Conservation (phyloP, 768 basidiomycete genomes). For the Chlorophyllum brunneum region DNA sequence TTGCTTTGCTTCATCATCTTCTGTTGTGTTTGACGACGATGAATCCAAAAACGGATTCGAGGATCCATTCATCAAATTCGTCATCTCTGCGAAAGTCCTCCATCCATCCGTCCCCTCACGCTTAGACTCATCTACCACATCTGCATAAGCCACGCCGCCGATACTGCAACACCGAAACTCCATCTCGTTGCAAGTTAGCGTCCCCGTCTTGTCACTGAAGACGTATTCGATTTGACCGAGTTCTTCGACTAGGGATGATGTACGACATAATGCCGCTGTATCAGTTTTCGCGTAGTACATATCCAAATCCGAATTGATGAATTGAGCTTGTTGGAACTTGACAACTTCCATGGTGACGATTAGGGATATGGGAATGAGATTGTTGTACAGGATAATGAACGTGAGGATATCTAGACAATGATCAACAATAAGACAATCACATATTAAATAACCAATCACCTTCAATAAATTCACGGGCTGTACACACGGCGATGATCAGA, state of each 20-base stretch:
- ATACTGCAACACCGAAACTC: slow-evolving; percentile 91
- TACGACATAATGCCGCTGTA: slow-evolving; percentile 96
- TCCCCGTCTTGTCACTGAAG: slow-evolving; percentile 94
- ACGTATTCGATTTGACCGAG: slow-evolving; percentile 97
- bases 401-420: slow-evolving; percentile 79
- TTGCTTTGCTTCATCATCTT: slow-evolving; percentile 33
- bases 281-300: slow-evolving; percentile 97
- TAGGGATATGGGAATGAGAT: slow-evolving; percentile 97
- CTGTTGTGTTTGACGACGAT: slow-evolving; percentile 21
- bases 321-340: slow-evolving; percentile 94
- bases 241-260: slow-evolving; percentile 96
- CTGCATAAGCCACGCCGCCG: slow-evolving; percentile 86
- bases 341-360: slow-evolving; percentile 99
- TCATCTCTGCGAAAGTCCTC: slow-evolving; percentile 79
- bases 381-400: slow-evolving; percentile 98
- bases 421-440: slow-evolving; percentile 13
- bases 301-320: slow-evolving; percentile 97
- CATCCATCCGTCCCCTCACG: slow-evolving; percentile 66
- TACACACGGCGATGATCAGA: not conserved
- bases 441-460: slow-evolving; percentile 35
- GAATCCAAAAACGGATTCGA: slow-evolving; percentile 61
- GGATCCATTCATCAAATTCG: slow-evolving; percentile 45
- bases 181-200: slow-evolving; percentile 97
- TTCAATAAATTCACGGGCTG: slow-evolving; percentile 81
- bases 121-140: slow-evolving; percentile 84